Percentiles rank a stretch among this genome's conserved stretches.
phyloP scores from a whole-genome alignment of 345 rosid genomes.

The Clarkia xantiana region DNA sequence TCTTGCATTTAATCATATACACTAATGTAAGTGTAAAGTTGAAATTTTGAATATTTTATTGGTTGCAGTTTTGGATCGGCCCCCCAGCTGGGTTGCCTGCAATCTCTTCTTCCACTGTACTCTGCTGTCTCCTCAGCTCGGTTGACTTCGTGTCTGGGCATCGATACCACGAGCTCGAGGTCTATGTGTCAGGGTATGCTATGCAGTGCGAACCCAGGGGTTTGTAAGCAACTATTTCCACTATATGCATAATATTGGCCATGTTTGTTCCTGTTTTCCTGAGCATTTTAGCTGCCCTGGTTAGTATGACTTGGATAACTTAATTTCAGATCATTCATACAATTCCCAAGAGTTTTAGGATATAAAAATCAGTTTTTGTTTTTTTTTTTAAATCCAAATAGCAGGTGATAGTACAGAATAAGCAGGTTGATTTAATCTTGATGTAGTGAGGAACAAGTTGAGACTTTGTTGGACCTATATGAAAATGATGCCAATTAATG shows the following conservation, averaged over 20 bases:
- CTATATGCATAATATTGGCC: slow-evolving; percentile 10
- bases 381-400: too few relatives aligned
- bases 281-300: too few relatives aligned
- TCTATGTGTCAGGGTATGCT: slow-evolving; percentile 99
- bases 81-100: slow-evolving; percentile 52
- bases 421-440: too few relatives aligned
- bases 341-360: too few relatives aligned
- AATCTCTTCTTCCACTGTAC: slow-evolving; percentile 75
- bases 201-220: slow-evolving; percentile 92
- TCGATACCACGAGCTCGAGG: slow-evolving; percentile 58
- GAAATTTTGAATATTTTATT: neutral
- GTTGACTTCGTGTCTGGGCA: slow-evolving; percentile 77
- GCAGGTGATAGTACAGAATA: too few relatives aligned
- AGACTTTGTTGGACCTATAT: too few relatives aligned
- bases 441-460: too few relatives aligned
- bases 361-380: too few relatives aligned
- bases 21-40: neutral
- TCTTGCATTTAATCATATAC: neutral
- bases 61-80: slow-evolving; percentile 35
- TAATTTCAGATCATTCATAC: neutral
- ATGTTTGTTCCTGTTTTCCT: neutral
- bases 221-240: slow-evolving; percentile 56
- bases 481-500: too few relatives aligned
- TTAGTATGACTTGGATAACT: neutral
- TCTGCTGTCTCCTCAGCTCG: slow-evolving; percentile 74